Evolutionary conservation across 2,329 filamentous ascomycete species (phyloP), one percentile per base, ranked within the genome.

Genomic region (Plenodomus tracheiphilus): DNA sequence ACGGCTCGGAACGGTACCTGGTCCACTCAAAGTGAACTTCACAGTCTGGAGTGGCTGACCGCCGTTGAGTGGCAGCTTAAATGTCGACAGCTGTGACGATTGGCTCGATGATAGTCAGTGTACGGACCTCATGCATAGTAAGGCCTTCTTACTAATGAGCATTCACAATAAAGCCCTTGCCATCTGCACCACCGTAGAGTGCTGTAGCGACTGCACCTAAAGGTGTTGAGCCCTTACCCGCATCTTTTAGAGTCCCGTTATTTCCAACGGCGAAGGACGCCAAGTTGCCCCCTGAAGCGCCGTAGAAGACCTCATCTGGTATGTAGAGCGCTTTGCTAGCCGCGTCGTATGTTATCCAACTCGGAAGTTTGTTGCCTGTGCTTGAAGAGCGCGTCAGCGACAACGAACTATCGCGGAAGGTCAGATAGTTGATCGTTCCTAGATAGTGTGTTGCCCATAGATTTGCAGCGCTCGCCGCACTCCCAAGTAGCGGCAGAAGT

Each of bases 1-100:
- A n/a, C 81, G 77, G 22, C 59, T 64, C 4, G 77, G 68, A 39
- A 74, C 69, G 10, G 79, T 72, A 0, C 80, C 79, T 0, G 73
- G 71, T 5, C 57, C 58, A 34, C 51, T 41, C 62, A 67, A 65
- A 2, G 58, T 68, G 35, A 62, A 70, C 41, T 66, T 65, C 17
- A 71, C 18, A 7, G 62, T 59, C 41, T 69, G 65, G 1, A 68
- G 56, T 7, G 65, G 57, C 41, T 62, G 57, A 15, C 59, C 59
- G 18, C 58, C 59, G 28, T 34, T 63, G 43, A 72, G 54, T 2
- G 70, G 70, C 21, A 72, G 57, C 52, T 69, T 71, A 57, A 68
- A 72, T 3, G 66, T 72, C 0, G 67, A 64, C 19, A 71, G 19
- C 17, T 65, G 63, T 3, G 65, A 69, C n/a, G 66, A 46, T 52